phyloP scores from a whole-genome alignment of 345 rosid genomes.

The Populus davidiana region DNA sequence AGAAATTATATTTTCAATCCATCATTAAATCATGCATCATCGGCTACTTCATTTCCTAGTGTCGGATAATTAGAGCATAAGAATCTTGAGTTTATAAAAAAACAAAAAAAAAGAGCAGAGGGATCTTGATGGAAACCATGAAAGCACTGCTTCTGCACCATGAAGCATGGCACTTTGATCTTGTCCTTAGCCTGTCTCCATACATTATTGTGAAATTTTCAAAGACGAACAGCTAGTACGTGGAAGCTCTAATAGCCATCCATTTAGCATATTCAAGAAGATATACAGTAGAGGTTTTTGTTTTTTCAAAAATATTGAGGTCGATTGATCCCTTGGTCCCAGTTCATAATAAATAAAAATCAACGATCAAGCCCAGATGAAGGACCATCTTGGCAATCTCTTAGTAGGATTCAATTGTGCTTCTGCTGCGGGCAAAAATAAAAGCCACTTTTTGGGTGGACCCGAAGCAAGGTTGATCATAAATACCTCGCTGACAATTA shows the following conservation, averaged over 20 bases:
- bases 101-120: neutral
- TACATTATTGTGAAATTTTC: neutral
- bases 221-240: neutral
- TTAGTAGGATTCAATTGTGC: neutral
- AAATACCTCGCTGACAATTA: no score
- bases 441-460: no score
- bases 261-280: neutral
- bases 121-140: neutral
- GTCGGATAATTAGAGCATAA: no score
- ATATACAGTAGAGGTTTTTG: no score
- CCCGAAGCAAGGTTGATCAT: no score
- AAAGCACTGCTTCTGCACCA: neutral
- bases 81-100: no score
- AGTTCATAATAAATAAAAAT: neutral
- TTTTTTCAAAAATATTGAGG: neutral
- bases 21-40: no score
- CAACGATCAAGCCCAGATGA: neutral
- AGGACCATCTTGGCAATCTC: neutral
- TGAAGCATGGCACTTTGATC: neutral
- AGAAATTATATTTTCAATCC: no score
- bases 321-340: neutral
- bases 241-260: conserved; percentile 6
- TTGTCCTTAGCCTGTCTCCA: neutral
- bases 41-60: no score
- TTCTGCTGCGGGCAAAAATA: no score